phyloP scores from a whole-genome alignment of 1,284 basidiomycete genomes.

The Cystobasidium pallidum region DNA sequence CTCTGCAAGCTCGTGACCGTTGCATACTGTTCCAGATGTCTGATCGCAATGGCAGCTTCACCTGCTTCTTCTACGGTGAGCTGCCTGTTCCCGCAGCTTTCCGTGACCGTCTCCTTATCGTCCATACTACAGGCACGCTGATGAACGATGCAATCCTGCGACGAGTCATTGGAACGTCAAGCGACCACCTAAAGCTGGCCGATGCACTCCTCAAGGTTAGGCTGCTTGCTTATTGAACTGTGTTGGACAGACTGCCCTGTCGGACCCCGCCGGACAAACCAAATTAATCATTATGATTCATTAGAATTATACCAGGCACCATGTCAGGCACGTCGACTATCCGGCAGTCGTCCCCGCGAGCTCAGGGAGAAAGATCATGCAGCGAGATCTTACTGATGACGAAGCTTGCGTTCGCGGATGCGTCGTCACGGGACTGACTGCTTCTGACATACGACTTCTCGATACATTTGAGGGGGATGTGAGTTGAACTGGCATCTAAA shows the following conservation, averaged over 20 bases:
- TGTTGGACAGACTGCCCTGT: conserved; percentile 56
- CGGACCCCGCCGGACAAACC: neutral
- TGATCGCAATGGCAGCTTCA: neutral
- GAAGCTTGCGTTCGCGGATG: conserved; percentile 70
- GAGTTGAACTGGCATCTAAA: too few species aligned
- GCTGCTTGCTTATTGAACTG: neutral
- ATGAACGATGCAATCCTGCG: conserved; percentile 70
- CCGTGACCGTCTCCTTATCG: neutral
- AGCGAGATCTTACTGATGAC: conserved; percentile 60
- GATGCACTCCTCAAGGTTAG: conserved; percentile 63
- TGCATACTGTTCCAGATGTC: neutral
- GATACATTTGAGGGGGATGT: conserved; percentile 81
- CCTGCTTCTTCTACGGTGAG: conserved; percentile 44
- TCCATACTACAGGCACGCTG: conserved; percentile 32
- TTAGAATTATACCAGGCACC: conserved; percentile 76
- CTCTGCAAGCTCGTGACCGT: neutral
- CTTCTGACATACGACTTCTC: conserved; percentile 64
- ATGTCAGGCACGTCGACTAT: conserved; percentile 68
- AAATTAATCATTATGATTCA: conserved; percentile 45
- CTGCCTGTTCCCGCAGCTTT: conserved; percentile 3
- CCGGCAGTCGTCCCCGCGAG: conserved; percentile 71
- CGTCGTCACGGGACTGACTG: conserved; percentile 67
- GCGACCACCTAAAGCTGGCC: conserved; percentile 64
- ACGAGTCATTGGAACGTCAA: conserved; percentile 67
- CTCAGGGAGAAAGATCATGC: conserved; percentile 56